These are phyloP conservation scores for Vaccinium myrtillus DNA, from an alignment of 148 eudicot species.

Conservation along the genomic window DNA sequence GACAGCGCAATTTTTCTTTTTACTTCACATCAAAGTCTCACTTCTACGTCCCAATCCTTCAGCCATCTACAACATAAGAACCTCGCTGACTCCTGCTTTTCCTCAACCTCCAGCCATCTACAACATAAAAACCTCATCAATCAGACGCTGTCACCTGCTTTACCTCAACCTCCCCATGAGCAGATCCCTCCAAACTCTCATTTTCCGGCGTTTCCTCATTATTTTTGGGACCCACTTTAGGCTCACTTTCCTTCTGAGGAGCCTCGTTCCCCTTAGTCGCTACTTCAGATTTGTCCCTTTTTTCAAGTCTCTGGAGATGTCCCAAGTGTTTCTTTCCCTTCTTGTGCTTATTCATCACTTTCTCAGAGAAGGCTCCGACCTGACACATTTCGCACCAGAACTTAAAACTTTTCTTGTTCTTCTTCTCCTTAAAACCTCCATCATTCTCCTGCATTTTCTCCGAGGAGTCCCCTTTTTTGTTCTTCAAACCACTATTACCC, in stretches of 20 bases:
- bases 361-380: conserved; percentile 36
- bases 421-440: conserved; percentile 14
- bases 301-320: not conserved
- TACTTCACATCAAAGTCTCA: too few species aligned
- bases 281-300: too few species aligned
- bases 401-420: conserved; percentile 13
- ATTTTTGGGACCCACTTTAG: not conserved
- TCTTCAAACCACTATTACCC: not conserved
- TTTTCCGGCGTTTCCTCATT: not conserved
- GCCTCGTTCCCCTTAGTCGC: not conserved
- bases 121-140: not conserved
- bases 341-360: conserved; percentile 39
- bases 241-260: too few species aligned
- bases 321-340: conserved; percentile 46
- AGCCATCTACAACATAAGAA: too few species aligned
- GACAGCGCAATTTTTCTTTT: too few species aligned
- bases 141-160: not conserved
- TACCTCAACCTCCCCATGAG: not conserved
- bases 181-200: not conserved
- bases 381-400: conserved; percentile 57
- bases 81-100: not conserved
- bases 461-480: conserved; percentile 1
- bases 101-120: not conserved
- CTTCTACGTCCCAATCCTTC: too few species aligned
- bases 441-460: not conserved